Conservation (phyloP, 202 grass and related monocot genomes). For the Brachypodium distachyon region DNA sequence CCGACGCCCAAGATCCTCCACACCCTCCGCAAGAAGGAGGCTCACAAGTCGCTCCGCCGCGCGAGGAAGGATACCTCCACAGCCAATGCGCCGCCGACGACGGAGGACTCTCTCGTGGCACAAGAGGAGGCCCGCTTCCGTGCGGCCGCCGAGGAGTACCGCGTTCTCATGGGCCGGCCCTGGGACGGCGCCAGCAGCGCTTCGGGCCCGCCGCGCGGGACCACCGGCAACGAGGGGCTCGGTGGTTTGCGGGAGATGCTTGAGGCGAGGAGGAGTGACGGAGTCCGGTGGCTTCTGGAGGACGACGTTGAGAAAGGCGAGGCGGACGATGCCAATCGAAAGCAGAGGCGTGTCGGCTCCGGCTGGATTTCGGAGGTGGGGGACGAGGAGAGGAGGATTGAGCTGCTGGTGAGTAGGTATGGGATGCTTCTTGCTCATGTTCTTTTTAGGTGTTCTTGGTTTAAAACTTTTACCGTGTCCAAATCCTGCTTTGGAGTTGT, state of each 20-base stretch:
- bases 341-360: slow-evolving; percentile 9
- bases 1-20: slow-evolving; percentile 86
- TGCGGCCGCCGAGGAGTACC: slow-evolving; percentile 53
- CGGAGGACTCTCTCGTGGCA: neutral
- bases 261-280: slow-evolving; percentile 43
- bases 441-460: neutral
- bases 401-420: slow-evolving; percentile 59
- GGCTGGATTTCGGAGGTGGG: slow-evolving; percentile 9
- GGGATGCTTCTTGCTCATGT: neutral
- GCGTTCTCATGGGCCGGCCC: slow-evolving; percentile 44
- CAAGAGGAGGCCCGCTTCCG: slow-evolving; percentile 55
- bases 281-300: slow-evolving; percentile 60
- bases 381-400: slow-evolving; percentile 61
- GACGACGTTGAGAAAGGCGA: slow-evolving; percentile 55
- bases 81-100: neutral
- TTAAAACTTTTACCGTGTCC: neutral
- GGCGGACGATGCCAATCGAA: neutral
- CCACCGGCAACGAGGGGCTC: slow-evolving; percentile 31
- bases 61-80: slow-evolving; percentile 45
- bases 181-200: slow-evolving; percentile 34
- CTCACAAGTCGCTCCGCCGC: slow-evolving; percentile 65
- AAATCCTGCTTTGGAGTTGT: neutral
- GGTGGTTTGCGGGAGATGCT: slow-evolving; percentile 68
- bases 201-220: slow-evolving; percentile 1
- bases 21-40: slow-evolving; percentile 78